Evolutionary conservation across 2,329 filamentous ascomycete genomes (phyloP).

Genomic region (Coleophoma crateriformis): DNA sequence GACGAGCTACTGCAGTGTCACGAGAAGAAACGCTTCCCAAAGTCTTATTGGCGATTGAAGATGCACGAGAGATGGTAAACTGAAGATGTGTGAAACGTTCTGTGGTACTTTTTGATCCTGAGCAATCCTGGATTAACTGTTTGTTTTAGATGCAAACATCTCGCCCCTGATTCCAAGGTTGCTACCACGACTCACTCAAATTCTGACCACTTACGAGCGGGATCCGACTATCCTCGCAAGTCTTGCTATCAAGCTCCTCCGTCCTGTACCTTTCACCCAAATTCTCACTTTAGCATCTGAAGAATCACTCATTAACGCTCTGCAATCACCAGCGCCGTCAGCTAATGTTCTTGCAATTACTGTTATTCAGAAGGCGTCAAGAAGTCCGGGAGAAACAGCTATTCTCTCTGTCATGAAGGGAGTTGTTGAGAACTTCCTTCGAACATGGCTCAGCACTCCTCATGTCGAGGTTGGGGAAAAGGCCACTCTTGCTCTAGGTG

Average conservation of each 20-base stretch:
- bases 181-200: constrained; percentile 46
- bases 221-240: constrained; percentile 46
- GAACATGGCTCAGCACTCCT: constrained; percentile 46
- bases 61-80: no score
- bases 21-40: no score
- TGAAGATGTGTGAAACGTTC: no score
- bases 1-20: no score
- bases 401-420: constrained; percentile 44
- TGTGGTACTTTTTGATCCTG: no score
- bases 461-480: constrained; percentile 51
- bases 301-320: constrained; percentile 43
- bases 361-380: constrained; percentile 49
- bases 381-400: constrained; percentile 40
- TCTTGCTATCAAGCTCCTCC: constrained; percentile 50
- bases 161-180: constrained; percentile 44
- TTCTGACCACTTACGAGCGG: constrained; percentile 44
- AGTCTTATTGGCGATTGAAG: no score
- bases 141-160: constrained; percentile 42
- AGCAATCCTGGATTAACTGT: constrained; percentile 2
- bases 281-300: constrained; percentile 46
- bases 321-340: constrained; percentile 47
- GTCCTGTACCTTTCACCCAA: constrained; percentile 45
- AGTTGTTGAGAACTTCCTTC: constrained; percentile 42
- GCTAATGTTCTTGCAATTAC: constrained; percentile 53
- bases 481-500: constrained; percentile 42